These are phyloP conservation scores for Trichosanthes cucumerina DNA, from an alignment of 306 rosid species.

Conservation along the genomic window DNA sequence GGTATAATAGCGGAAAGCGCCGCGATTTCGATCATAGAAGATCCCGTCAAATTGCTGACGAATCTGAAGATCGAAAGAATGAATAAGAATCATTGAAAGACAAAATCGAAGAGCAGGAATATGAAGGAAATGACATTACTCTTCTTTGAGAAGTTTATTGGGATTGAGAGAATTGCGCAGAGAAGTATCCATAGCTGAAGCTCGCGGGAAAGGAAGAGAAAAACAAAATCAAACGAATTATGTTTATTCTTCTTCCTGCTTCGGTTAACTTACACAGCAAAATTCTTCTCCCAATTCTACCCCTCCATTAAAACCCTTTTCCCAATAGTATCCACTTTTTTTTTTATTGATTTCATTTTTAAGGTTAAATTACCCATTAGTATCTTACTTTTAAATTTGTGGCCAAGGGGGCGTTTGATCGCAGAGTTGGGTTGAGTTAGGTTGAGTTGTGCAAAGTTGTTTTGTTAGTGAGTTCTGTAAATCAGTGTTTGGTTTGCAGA, in stretches of 20 bases:
- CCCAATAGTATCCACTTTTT: neutral
- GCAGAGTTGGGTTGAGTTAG: too few species aligned
- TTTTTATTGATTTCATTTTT: too few species aligned
- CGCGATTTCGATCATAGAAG: slow-evolving; percentile 53
- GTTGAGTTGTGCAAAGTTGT: too few species aligned
- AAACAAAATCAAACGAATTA: neutral
- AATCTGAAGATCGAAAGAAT: slow-evolving; percentile 24
- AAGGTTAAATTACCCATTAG: too few species aligned
- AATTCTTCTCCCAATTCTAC: neutral
- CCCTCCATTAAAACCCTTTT: neutral
- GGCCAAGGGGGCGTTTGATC: too few species aligned
- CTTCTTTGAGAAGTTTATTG: slow-evolving; percentile 69
- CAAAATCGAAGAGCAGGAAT: neutral
- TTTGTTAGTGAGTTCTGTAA: too few species aligned
- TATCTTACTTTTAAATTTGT: too few species aligned
- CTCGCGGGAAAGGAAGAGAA: neutral
- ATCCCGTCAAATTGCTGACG: slow-evolving; percentile 52
- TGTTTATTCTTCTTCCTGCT: neutral
- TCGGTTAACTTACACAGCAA: neutral
- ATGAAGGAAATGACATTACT: slow-evolving; percentile 29
- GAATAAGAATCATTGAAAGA: neutral
- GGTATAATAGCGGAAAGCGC: slow-evolving; percentile 29
- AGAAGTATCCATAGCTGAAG: slow-evolving; percentile 52
- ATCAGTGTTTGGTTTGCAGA: too few species aligned
- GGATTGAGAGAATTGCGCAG: slow-evolving; percentile 36